A percentile compares a stretch with the other conserved stretches of the same genome.
These are phyloP conservation scores for Sarocladium kiliense DNA, from an alignment of 2,329 filamentous ascomycete species.

Conservation along the genomic window DNA sequence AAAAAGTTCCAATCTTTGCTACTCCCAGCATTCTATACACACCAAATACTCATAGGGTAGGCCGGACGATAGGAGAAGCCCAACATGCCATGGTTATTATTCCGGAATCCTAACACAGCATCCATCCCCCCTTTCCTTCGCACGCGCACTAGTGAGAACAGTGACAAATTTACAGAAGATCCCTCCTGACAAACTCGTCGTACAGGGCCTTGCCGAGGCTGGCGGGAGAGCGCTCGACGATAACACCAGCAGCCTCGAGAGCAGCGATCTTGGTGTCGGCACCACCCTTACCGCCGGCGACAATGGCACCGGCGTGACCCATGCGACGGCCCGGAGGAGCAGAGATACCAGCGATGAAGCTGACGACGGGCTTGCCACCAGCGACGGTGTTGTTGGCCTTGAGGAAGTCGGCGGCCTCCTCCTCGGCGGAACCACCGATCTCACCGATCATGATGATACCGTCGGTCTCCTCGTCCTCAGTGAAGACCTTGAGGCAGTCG, in stretches of 20 bases:
- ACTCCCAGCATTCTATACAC: conserved; percentile 4
- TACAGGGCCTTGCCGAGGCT: conserved; percentile 88
- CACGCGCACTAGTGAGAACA: conserved; percentile 11
- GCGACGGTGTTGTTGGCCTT: conserved; percentile 85
- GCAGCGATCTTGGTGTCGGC: conserved; percentile 98
- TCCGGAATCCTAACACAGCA: background rate
- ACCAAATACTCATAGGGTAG: background rate
- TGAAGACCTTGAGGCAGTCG: conserved; percentile 96
- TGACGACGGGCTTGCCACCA: conserved; percentile 86
- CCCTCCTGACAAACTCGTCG: conserved; percentile 91
- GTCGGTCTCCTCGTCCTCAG: conserved; percentile 92
- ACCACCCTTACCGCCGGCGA: conserved; percentile 94
- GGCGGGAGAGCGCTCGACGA: conserved; percentile 93
- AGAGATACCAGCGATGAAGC: conserved; percentile 97
- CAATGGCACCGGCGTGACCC: conserved; percentile 98
- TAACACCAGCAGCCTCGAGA: conserved; percentile 85
- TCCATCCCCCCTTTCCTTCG: background rate
- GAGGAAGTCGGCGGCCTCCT: conserved; percentile 96
- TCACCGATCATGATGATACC: conserved; percentile 99
- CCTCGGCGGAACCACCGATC: conserved; percentile 95
- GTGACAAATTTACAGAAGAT: conserved; percentile 68
- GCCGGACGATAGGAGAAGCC: background rate
- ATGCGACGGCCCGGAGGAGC: conserved; percentile 94
- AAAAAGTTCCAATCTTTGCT: background rate
- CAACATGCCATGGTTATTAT: conserved; percentile 8